Percentiles rank a stretch among this genome's conserved stretches.
phyloP scores from a whole-genome alignment of 192 early-diverging fungal genomes.

The Rhizoclosmatium globosum region DNA sequence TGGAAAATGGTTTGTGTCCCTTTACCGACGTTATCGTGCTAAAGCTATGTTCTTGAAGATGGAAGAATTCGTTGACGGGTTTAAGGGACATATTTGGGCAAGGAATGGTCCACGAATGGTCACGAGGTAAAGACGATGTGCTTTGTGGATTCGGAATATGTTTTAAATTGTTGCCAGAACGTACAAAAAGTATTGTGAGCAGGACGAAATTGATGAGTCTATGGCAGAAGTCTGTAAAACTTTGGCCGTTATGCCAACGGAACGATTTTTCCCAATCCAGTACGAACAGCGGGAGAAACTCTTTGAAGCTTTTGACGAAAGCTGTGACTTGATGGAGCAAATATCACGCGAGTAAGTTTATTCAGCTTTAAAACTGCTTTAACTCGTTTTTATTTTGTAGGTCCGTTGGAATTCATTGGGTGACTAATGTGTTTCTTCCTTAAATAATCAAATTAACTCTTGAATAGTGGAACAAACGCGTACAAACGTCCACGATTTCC shows the following conservation, averaged over 20 bases:
- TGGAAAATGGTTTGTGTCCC: constrained; percentile 26
- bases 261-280: constrained; percentile 18
- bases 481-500: background rate
- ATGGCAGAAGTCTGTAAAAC: background rate
- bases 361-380: background rate
- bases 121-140: no score
- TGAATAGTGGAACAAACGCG: background rate
- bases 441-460: background rate
- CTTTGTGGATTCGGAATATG: no score
- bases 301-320: background rate
- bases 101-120: background rate
- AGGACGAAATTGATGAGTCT: background rate
- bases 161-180: background rate
- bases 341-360: constrained; percentile 1
- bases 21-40: no score
- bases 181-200: constrained; percentile 7
- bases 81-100: constrained; percentile 40
- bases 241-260: constrained; percentile 1
- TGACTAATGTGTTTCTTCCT: background rate
- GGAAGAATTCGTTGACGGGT: constrained; percentile 48
- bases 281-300: constrained; percentile 4
- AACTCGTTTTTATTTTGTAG: background rate
- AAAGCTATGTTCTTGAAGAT: constrained; percentile 11
- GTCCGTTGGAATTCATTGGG: constrained; percentile 18
- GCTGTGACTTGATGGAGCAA: constrained; percentile 8